Base-by-base conservation (phyloP, 2,329 filamentous ascomycete genomes). In the Myrmaecium sp. region DNA sequence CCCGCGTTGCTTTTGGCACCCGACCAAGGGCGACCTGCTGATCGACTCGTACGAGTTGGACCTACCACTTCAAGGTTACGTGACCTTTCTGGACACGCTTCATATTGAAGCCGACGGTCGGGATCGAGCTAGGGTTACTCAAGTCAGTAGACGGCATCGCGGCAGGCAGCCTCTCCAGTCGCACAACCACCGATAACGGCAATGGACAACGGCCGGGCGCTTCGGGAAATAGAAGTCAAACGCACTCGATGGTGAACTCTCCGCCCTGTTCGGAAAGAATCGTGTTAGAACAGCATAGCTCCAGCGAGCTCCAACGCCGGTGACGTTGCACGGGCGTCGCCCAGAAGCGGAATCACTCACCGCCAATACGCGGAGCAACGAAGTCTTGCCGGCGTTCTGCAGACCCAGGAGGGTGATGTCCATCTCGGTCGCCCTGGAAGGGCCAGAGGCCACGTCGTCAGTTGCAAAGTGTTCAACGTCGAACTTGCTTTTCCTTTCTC, bases 331-430 rank as follows among this genome's bases (percentile, higher is more conserved):
- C 38, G 33, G 36, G 36, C 28, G 36, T 37, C 39, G 42, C 44
- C 44, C 39, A 34, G 44, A 43, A 33, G 36, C 42, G 44, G 39
- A 40, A 40, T 33, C 32, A 57, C 86, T 69, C 74, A 98, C 89
- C 62, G 86, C 84, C 43, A 98, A 66, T 44, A 95, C 86, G 43
- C 84, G 71, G 52, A 98, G 64, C 47, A 98, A 57, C 35, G 86
- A 95, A 20, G 89, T 95, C 62, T 98, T 98, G 47, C 89, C 89
- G 32, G 89, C 89, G 60, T 95, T 95, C 52, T 98, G 89, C 49
- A 98, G 62, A 14, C 89, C 89, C 52, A 98, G 86, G 77, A 98
- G 92, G 41, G 89, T 95, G 51, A 98, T 86, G 58, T 98, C 89
- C 84, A 98, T 94, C 63, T 98, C 89, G 39, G 84, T 92, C 41